Evolutionary conservation across 2,329 filamentous ascomycete species (phyloP).

Genomic region (Aureobasidium sp.): DNA sequence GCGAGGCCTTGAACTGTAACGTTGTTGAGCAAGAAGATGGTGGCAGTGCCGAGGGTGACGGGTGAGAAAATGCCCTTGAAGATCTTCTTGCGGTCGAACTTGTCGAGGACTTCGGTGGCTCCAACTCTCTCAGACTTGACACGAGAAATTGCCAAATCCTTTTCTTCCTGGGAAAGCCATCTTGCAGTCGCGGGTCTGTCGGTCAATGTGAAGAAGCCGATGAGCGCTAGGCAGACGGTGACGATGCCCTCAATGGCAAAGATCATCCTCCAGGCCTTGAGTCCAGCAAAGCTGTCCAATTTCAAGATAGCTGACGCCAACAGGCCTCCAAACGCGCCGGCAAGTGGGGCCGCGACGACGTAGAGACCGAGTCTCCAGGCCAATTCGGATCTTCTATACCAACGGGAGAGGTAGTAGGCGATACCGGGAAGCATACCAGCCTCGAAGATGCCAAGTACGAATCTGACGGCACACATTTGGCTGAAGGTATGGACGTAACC

Average conservation of each 20-base stretch:
- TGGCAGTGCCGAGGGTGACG: constrained; percentile 46
- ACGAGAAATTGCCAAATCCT: constrained; percentile 55
- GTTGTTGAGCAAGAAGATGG: constrained; percentile 58
- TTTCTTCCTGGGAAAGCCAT: constrained; percentile 59
- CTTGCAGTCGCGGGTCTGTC: constrained; percentile 59
- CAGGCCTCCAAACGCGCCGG: constrained; percentile 62
- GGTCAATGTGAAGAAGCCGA: constrained; percentile 56
- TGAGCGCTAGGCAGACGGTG: constrained; percentile 47
- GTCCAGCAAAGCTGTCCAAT: constrained; percentile 47
- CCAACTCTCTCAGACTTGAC: constrained; percentile 60
- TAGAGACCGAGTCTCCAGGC: constrained; percentile 60
- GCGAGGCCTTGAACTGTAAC: constrained; percentile 63
- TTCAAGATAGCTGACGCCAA: constrained; percentile 53
- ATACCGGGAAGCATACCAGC: constrained; percentile 67
- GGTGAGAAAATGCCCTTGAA: constrained; percentile 56
- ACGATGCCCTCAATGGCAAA: constrained; percentile 65
- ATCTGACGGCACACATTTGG: constrained; percentile 51
- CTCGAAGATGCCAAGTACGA: constrained; percentile 56
- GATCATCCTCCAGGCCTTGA: constrained; percentile 59
- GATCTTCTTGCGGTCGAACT: constrained; percentile 51
- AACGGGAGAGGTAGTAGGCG: constrained; percentile 45
- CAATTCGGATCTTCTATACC: constrained; percentile 57
- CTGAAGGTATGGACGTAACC: constrained; percentile 53
- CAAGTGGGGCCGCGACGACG: constrained; percentile 61
- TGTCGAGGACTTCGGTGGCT: constrained; percentile 54